A percentile compares a stretch with the other conserved stretches of the same genome.
Conservation (phyloP, 108 stramenopile genomes). For the Nitzschia palea region DNA sequence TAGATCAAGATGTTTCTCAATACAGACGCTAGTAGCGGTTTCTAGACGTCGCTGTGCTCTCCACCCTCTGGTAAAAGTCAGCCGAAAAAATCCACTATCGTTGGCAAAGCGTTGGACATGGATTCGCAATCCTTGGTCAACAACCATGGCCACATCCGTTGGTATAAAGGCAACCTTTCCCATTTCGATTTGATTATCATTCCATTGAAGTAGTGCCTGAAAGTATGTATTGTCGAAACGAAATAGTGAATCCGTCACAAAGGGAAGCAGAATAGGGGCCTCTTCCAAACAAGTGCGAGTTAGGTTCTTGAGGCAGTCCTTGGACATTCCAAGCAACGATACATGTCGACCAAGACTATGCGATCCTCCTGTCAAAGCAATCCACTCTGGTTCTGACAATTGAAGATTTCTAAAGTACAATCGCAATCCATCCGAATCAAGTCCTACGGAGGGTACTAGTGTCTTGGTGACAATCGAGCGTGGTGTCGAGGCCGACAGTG, state of each 20-base stretch:
- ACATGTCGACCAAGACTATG: conserved; percentile 71
- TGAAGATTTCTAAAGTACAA: conserved; percentile 56
- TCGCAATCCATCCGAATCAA: conserved; percentile 60
- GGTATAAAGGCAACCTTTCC: conserved; percentile 65
- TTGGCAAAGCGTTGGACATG: conserved; percentile 49
- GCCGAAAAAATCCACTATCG: conserved; percentile 34
- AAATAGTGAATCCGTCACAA: conserved; percentile 47
- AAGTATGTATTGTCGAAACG: conserved; percentile 50
- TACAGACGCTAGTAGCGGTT: neutral
- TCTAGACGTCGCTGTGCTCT: conserved; percentile 28
- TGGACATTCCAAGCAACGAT: conserved; percentile 54
- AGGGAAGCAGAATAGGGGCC: conserved; percentile 60
- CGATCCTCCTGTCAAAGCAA: conserved; percentile 45
- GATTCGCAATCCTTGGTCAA: conserved; percentile 44
- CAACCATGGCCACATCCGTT: conserved; percentile 68
- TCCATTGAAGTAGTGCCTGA: conserved; percentile 49
- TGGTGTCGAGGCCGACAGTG: conserved; percentile 3
- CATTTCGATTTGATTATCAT: conserved; percentile 39
- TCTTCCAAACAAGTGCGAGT: conserved; percentile 59
- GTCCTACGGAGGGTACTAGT: conserved; percentile 49
- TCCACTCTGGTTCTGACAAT: conserved; percentile 53
- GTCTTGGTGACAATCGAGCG: conserved; percentile 48
- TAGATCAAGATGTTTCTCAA: neutral
- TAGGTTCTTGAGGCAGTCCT: conserved; percentile 47
- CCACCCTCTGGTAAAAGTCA: conserved; percentile 47